Evolutionary conservation across 1,284 basidiomycete genomes (phyloP).

Genomic region (Cryptococcus maquisensis): DNA sequence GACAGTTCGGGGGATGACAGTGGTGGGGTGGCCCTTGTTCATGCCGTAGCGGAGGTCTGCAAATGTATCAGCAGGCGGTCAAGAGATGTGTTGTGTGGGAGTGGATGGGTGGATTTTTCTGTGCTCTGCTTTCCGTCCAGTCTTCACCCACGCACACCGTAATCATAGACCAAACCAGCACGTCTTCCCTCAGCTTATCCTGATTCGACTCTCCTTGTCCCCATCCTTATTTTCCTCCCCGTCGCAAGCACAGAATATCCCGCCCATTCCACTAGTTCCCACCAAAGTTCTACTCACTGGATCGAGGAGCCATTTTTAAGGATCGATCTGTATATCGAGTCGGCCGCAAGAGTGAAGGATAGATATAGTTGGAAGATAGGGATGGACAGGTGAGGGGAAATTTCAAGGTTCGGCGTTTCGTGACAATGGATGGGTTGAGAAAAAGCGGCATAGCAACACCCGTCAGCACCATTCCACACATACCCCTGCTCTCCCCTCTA

Average conservation of each 20-base stretch:
- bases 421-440: too few species aligned
- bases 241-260: neutral
- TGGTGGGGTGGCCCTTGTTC: slow-evolving; percentile 92
- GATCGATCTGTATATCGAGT: neutral
- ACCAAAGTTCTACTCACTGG: slow-evolving; percentile 28
- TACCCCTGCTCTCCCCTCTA: neutral
- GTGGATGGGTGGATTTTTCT: neutral
- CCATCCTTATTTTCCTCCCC: neutral
- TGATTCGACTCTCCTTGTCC: neutral
- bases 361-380: too few species aligned
- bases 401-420: too few species aligned
- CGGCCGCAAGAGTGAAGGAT: too few species aligned
- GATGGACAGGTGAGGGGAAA: too few species aligned
- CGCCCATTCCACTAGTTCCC: neutral
- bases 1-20: slow-evolving; percentile 69
- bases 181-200: neutral
- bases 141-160: neutral
- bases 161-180: neutral
- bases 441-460: too few species aligned
- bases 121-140: neutral
- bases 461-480: too few species aligned
- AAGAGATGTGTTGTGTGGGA: too few species aligned
- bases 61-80: neutral
- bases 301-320: slow-evolving; percentile 38
- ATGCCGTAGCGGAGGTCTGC: slow-evolving; percentile 83